These are phyloP conservation scores for Penicillium maclennaniae DNA, from an alignment of 495 filamentous ascomycete genomes.

Conservation along the genomic window DNA sequence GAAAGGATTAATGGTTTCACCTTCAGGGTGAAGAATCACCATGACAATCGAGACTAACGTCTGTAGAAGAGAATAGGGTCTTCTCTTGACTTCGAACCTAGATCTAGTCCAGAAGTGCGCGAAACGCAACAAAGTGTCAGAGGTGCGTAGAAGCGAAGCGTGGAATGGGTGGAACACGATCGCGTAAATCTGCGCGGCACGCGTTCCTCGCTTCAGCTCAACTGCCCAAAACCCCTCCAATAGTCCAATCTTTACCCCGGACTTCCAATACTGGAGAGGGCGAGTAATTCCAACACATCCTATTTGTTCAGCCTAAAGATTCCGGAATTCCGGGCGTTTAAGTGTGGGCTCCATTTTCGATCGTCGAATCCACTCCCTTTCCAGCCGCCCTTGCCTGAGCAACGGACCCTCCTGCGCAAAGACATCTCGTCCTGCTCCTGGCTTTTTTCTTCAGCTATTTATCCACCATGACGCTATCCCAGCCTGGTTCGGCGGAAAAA, in stretches of 20 bases:
- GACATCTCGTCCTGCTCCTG: slow-evolving; percentile 1
- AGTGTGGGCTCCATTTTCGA: slow-evolving; percentile 16
- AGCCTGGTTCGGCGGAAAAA: slow-evolving; percentile 36
- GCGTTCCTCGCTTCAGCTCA: slow-evolving; percentile 9
- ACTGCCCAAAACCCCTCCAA: neutral
- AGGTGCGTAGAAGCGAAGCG: neutral
- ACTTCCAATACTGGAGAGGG: neutral
- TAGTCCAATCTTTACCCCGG: neutral
- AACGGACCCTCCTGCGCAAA: slow-evolving; percentile 14
- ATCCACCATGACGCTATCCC: slow-evolving; percentile 33
- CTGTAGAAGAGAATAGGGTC: neutral
- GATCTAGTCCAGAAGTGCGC: neutral
- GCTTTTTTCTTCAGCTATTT: slow-evolving; percentile 13
- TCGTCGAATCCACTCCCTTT: slow-evolving; percentile 29
- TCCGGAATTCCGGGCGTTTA: neutral
- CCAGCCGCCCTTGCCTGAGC: slow-evolving; percentile 29
- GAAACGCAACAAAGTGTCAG: too few species aligned
- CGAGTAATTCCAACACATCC: neutral
- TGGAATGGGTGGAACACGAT: slow-evolving; percentile 10
- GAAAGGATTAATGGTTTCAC: neutral
- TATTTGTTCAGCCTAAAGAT: neutral
- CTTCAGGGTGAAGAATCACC: neutral
- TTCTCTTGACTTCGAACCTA: neutral
- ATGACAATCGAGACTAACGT: too few species aligned
- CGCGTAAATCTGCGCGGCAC: slow-evolving; percentile 16